A percentile compares a stretch with the other conserved stretches of the same genome.
These are phyloP conservation scores for Nicotiana tomentosiformis DNA, from an alignment of 257 asterid genomes.

Conservation along the genomic window DNA sequence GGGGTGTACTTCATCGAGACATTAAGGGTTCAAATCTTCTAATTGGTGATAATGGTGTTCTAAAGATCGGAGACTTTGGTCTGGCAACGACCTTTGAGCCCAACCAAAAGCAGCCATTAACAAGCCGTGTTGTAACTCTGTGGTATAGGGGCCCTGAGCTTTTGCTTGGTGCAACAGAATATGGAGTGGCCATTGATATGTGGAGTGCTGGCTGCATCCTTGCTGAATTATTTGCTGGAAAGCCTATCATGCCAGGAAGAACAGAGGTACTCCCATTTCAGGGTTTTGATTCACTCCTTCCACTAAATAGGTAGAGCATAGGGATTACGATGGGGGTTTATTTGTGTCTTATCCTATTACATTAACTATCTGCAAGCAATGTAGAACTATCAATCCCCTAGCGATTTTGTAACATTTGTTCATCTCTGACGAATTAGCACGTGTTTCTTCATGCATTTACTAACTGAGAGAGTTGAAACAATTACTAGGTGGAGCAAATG, in stretches of 20 bases:
- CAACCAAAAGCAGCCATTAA: conserved; percentile 13
- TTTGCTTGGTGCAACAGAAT: conserved; percentile 17
- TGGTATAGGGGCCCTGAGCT: conserved; percentile 24
- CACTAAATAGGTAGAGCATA: neutral
- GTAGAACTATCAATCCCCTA: neutral
- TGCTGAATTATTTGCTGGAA: conserved; percentile 11
- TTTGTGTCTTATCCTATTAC: neutral
- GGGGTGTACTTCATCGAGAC: conserved; percentile 15
- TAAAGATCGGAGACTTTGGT: conserved; percentile 17
- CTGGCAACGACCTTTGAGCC: neutral
- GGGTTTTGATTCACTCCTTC: neutral
- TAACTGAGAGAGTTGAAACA: neutral
- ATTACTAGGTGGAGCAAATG: conserved; percentile 19
- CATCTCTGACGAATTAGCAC: neutral
- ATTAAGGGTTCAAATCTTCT: conserved; percentile 15
- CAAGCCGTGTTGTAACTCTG: conserved; percentile 20
- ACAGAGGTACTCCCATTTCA: conserved; percentile 10
- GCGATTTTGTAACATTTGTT: neutral
- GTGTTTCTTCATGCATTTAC: neutral
- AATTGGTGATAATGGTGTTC: conserved; percentile 8
- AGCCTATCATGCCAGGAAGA: conserved; percentile 17
- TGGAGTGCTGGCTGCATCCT: conserved; percentile 22
- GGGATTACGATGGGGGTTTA: neutral
- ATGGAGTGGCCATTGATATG: conserved; percentile 18
- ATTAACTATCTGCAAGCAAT: neutral